Evolutionary conservation across 495 filamentous ascomycete species (phyloP).

Genomic region (Penicillium bovifimosum): DNA sequence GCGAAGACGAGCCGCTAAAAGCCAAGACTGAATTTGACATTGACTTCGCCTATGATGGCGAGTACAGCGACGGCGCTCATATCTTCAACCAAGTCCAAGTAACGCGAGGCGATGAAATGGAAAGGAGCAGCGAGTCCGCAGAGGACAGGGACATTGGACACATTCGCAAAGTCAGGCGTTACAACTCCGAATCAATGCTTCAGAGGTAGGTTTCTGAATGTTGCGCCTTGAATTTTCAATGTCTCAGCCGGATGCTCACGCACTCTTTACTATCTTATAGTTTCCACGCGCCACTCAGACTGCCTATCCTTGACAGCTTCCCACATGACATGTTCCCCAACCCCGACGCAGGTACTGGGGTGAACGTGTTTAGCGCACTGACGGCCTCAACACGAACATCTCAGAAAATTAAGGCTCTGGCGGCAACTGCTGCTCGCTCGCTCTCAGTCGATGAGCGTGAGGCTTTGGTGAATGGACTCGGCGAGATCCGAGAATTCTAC

Average conservation of each 20-base stretch:
- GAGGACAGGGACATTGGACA: slow-evolving; percentile 28
- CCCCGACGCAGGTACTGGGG: slow-evolving; percentile 31
- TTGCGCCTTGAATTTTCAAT: neutral
- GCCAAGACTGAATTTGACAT: slow-evolving; percentile 48
- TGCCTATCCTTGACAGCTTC: slow-evolving; percentile 80
- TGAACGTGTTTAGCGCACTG: slow-evolving; percentile 59
- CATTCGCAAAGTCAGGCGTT: slow-evolving; percentile 30
- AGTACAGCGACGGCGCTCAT: slow-evolving; percentile 38
- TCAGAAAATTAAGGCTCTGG: slow-evolving; percentile 59
- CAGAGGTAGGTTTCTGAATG: slow-evolving; percentile 51
- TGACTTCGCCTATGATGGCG: slow-evolving; percentile 49
- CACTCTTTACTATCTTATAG: slow-evolving; percentile 26
- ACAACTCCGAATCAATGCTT: slow-evolving; percentile 46
- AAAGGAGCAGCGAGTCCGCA: slow-evolving; percentile 27
- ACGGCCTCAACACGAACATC: slow-evolving; percentile 70
- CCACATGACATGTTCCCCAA: slow-evolving; percentile 56
- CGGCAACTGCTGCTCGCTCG: slow-evolving; percentile 50
- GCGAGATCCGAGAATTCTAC: slow-evolving; percentile 80
- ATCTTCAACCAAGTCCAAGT: slow-evolving; percentile 59
- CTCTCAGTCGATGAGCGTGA: slow-evolving; percentile 77
- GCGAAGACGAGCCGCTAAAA: slow-evolving; percentile 14
- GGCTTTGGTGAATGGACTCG: slow-evolving; percentile 72
- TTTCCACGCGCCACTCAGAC: slow-evolving; percentile 54
- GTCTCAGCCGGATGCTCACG: slow-evolving; percentile 4
- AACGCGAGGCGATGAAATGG: slow-evolving; percentile 36